Conservation (phyloP, 2,329 filamentous ascomycete species). For the Ophiostoma sp. region DNA sequence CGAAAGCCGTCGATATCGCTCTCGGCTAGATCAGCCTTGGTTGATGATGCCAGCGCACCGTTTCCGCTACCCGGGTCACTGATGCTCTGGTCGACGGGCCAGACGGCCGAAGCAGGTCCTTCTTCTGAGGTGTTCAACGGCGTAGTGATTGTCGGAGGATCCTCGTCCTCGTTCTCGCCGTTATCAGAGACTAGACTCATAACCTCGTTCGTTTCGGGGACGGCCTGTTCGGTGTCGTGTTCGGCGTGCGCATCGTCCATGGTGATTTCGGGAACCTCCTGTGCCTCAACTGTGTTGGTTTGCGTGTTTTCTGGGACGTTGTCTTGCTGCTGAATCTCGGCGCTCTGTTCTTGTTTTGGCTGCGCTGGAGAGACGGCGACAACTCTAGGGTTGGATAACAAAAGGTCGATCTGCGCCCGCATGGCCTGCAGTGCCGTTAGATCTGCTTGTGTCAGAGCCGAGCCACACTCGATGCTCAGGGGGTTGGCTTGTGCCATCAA, state of each 20-base stretch:
- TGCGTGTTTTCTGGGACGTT: not conserved
- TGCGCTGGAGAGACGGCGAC: not conserved
- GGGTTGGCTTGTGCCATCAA: slow-evolving; percentile 52
- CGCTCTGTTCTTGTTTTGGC: not conserved
- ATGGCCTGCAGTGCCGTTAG: slow-evolving; percentile 49
- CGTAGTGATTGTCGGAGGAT: slow-evolving; percentile 27
- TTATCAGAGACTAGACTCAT: slow-evolving; percentile 32
- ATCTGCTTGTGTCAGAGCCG: slow-evolving; percentile 46
- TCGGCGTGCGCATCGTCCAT: slow-evolving; percentile 13
- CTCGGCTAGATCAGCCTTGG: not conserved
- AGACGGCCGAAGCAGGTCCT: slow-evolving; percentile 22
- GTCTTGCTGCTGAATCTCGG: not conserved
- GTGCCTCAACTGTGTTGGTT: not conserved
- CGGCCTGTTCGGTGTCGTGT: slow-evolving; percentile 7
- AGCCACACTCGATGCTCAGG: slow-evolving; percentile 42
- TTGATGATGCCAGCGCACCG: not conserved
- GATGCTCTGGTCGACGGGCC: slow-evolving; percentile 25
- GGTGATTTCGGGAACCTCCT: slow-evolving; percentile 19
- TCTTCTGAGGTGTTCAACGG: slow-evolving; percentile 22
- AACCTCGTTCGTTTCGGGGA: slow-evolving; percentile 24
- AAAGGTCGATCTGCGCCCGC: slow-evolving; percentile 42
- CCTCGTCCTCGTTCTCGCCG: slow-evolving; percentile 31
- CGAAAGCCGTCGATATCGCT: not conserved
- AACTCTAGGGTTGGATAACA: slow-evolving; percentile 7
- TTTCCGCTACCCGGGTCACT: slow-evolving; percentile 17